Base-by-base conservation (phyloP, 352 stramenopile genomes). In the Phytophthora constricta region DNA sequence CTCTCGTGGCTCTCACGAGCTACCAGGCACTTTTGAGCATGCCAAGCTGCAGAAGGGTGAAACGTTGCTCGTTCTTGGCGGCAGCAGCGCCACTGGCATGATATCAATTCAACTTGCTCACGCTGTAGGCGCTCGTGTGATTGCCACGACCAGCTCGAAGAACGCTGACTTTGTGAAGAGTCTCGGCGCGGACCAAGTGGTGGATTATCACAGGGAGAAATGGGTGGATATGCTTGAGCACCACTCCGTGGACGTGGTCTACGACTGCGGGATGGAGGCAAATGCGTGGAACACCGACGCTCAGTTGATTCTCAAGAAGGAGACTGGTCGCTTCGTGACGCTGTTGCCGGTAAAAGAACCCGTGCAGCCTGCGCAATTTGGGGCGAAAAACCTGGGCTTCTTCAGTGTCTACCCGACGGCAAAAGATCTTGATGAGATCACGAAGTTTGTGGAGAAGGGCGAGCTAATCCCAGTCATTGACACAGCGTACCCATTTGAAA, bases 401-500 rank as follows among this genome's bases (percentile, higher is more conserved):
- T 11, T 50, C n/a, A 14, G 10, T 4, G 37, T 45, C 11, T 45
- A 45, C 16, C 37, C 37, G 10, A 20, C 37, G n/a, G 37, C 10
- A 19, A 17, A 45, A 19, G n/a, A 28, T 16, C 43, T 50, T 7
- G 43, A 51, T 10, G 45, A 14, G 17, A 17, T 51, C 45, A 51
- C 45, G 20, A 58, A 71, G 25, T 53, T 81, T 13, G 67, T 90
- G 20, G 56, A 86, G 51, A 59, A 26, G 16, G 65, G 60, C 16
- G 70, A 82, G 55, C 22, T 84, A 4, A 70, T 78, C 31, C 41
- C 65, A 19, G 49, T 72, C 8, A 60, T 85, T 2, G 70, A 79
- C 55, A 70, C 68, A 41, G 65, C 79, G 11, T 72, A 83, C 37
- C 39, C 60, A 43, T 87, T 91, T 27, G 65, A 83, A 25, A 66